Base-by-base conservation (phyloP, 148 eudicot species). In the Rhododendron molle region DNA sequence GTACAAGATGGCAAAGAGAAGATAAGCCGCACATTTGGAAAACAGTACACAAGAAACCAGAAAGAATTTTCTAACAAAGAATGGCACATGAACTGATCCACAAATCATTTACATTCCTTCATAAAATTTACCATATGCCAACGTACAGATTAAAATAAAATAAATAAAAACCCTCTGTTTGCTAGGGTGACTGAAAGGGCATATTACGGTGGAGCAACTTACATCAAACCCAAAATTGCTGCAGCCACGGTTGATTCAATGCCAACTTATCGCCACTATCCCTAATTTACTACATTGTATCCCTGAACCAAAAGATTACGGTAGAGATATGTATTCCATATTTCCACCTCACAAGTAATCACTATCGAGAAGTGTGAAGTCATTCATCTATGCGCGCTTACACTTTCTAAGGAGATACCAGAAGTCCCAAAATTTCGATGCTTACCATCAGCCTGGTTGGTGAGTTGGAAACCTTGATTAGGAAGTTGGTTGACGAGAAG, bases 401-500 rank as follows among this genome's bases (percentile, higher is more conserved):
- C 88, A 49, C 87, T 87, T 86, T 94, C 95, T 43, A 93, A 76
- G 73, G 90, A 84, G 82, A 87, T 50, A 84, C 87, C 85, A 80
- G 87, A 83, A 21, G 99, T 91, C 43, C 99, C 99, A 78, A 97
- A 97, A 83, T 97, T 95, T 9, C 98, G 91, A 87, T 93, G 99
- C 87, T 93, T 95, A 71, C 99, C 99, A 88, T 97, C 99, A 56
- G 96, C 99, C 56, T 92, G 38, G 67, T 97, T 97, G 30, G 93
- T 87, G 32, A 97, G 96, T 50, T 84, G 92, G 78, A 94, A 97
- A 71, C 99, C 99, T 85, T 84, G 91, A 80, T 56, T 78, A 1
- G 96, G 95, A 60, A 97, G 98, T 89, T 93, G 99, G 85, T 97
- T 97, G 78, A 97, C 92, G 52, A 97, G 91, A 86, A 95, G 96